These are phyloP conservation scores for Globisporangium okanoganense DNA, from an alignment of 352 stramenopile genomes.

Conservation along the genomic window DNA sequence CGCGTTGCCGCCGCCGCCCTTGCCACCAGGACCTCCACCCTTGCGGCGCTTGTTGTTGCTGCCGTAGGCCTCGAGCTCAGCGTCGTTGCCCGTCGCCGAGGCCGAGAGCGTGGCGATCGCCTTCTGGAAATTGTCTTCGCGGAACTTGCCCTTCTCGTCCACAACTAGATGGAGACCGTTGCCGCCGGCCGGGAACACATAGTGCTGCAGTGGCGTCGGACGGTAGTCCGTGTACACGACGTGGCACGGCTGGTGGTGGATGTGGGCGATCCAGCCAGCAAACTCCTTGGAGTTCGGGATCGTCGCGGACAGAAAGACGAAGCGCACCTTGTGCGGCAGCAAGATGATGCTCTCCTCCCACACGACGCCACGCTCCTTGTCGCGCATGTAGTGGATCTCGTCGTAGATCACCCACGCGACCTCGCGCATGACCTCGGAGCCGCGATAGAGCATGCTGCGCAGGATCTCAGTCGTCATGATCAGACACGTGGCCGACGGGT, in stretches of 20 bases:
- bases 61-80: constrained; percentile 78
- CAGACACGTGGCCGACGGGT: constrained; percentile 95
- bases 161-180: constrained; percentile 98
- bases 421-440: constrained; percentile 97
- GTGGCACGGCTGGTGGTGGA: constrained; percentile 99
- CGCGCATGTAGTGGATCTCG: constrained; percentile 99
- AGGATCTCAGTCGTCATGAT: constrained; percentile 99
- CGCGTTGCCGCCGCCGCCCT: constrained; percentile 34
- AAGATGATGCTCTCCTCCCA: constrained; percentile 99
- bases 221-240: constrained; percentile 99
- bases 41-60: constrained; percentile 74
- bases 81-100: constrained; percentile 49
- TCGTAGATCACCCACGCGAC: constrained; percentile 99
- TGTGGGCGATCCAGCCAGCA: constrained; percentile 97
- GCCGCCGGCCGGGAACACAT: constrained; percentile 96
- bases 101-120: constrained; percentile 83
- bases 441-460: constrained; percentile 98
- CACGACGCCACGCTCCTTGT: constrained; percentile 97
- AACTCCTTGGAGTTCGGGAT: constrained; percentile 98
- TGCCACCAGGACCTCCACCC: constrained; percentile 21
- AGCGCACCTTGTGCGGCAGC: constrained; percentile 97
- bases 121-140: constrained; percentile 96
- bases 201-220: constrained; percentile 98
- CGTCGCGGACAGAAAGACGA: constrained; percentile 99
- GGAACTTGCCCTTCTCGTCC: constrained; percentile 98